A percentile compares a stretch with the other conserved stretches of the same genome.
phyloP scores from a whole-genome alignment of 345 rosid genomes.

The Arabidopsis arenosa region DNA sequence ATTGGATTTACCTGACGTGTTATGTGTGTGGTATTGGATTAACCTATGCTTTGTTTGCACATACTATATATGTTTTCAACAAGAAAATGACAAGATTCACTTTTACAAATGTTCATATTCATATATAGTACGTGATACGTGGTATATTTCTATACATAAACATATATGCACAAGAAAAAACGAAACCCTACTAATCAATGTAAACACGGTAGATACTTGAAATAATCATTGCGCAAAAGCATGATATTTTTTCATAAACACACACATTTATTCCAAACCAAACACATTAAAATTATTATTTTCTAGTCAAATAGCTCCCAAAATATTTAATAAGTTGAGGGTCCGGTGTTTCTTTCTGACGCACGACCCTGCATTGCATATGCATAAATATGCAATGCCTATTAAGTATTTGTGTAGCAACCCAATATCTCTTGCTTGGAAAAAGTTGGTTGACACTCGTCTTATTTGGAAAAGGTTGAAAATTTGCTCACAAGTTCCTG shows the following conservation, averaged over 20 bases:
- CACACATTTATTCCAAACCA: neutral
- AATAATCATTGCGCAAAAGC: neutral
- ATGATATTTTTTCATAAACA: neutral
- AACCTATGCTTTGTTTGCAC: slow-evolving; percentile 2
- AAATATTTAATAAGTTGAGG: slow-evolving; percentile 23
- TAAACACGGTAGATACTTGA: neutral
- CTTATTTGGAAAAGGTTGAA: slow-evolving; percentile 40
- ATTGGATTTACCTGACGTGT: slow-evolving; percentile 5
- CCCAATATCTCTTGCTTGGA: slow-evolving; percentile 36
- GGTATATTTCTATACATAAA: neutral
- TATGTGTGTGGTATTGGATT: slow-evolving; percentile 16
- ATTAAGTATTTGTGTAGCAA: slow-evolving; percentile 27
- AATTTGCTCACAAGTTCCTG: slow-evolving; percentile 25
- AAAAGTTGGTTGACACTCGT: slow-evolving; percentile 43
- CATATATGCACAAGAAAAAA: neutral
- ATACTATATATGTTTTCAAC: slow-evolving; percentile 4
- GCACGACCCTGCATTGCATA: slow-evolving; percentile 23
- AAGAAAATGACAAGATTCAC: slow-evolving; percentile 27
- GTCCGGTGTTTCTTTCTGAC: slow-evolving; percentile 33
- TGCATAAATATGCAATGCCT: neutral
- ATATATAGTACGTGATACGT: neutral
- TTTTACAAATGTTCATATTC: neutral
- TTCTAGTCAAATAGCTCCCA: slow-evolving; percentile 2
- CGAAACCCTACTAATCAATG: neutral
- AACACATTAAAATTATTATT: neutral